phyloP scores from a whole-genome alignment of 1,139 yeast species.

The Nakaseomyces bracarensis region DNA sequence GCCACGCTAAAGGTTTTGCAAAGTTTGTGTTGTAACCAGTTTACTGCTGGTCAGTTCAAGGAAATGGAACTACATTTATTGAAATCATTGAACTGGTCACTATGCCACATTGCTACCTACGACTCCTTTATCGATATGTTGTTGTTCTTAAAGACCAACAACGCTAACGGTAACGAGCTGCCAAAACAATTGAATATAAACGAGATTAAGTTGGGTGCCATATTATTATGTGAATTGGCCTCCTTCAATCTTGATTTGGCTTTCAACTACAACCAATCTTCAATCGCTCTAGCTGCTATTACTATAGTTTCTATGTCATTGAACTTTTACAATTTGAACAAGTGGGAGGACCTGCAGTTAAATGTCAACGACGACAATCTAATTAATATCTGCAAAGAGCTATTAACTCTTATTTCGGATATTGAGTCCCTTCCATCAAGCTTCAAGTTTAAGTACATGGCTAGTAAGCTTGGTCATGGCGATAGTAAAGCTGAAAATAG shows the following conservation, averaged over 20 bases:
- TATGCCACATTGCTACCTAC: conserved; percentile 41
- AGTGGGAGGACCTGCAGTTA: conserved; percentile 18
- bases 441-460: conserved; percentile 25
- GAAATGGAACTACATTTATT: conserved; percentile 64
- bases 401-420: conserved; percentile 15
- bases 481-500: conserved; percentile 2
- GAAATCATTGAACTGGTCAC: conserved; percentile 32
- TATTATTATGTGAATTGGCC: conserved; percentile 56
- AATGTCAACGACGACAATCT: conserved; percentile 12
- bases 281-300: conserved; percentile 50
- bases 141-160: conserved; percentile 31
- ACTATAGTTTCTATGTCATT: conserved; percentile 21
- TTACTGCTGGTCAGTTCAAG: conserved; percentile 49
- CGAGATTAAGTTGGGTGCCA: conserved; percentile 48
- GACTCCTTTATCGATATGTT: conserved; percentile 55
- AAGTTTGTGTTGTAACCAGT: conserved; percentile 51
- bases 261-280: conserved; percentile 46
- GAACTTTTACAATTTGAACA: conserved; percentile 16
- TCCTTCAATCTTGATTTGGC: conserved; percentile 55
- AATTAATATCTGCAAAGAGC: conserved; percentile 14
- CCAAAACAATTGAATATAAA: conserved; percentile 28
- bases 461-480: conserved; percentile 10
- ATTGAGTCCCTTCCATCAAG: conserved; percentile 25
- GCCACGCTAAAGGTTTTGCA: conserved; percentile 46
- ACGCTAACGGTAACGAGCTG: conserved; percentile 14